A percentile compares a stretch with the other conserved stretches of the same genome.
phyloP scores from a whole-genome alignment of 257 asterid species.

The Plantago ovata region DNA sequence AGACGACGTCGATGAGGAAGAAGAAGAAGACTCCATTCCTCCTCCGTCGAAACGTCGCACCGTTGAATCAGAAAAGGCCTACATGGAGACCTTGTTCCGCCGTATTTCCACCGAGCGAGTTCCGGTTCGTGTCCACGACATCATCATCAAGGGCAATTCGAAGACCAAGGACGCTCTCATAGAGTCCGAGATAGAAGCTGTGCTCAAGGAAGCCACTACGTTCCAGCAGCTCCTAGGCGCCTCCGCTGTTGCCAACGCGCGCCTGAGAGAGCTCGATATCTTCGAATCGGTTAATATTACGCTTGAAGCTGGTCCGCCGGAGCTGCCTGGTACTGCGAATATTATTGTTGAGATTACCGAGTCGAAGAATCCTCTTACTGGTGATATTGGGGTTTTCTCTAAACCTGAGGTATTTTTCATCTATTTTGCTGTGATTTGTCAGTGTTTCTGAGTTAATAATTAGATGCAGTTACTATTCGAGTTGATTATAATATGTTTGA shows the following conservation, averaged over 20 bases:
- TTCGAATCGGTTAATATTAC: constrained; percentile 76
- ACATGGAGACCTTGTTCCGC: constrained; percentile 45
- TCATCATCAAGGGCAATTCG: constrained; percentile 75
- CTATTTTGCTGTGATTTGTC: no score
- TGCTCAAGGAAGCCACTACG: constrained; percentile 53
- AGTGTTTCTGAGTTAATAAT: no score
- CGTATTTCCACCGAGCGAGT: constrained; percentile 66
- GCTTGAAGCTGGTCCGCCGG: constrained; percentile 84
- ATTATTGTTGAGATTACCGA: constrained; percentile 75
- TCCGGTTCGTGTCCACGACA: constrained; percentile 76
- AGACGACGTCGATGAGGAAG: constrained; percentile 27
- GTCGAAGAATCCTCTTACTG: constrained; percentile 48
- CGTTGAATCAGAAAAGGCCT: constrained; percentile 40
- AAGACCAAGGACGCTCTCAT: constrained; percentile 71
- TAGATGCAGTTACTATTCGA: no score
- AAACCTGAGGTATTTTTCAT: constrained; percentile 89
- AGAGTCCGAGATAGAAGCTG: constrained; percentile 57
- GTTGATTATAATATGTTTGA: no score
- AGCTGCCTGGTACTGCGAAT: constrained; percentile 88
- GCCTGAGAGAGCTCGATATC: constrained; percentile 60
- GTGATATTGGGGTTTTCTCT: constrained; percentile 68
- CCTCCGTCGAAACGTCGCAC: constrained; percentile 36
- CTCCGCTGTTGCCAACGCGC: constrained; percentile 49
- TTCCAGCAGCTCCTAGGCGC: constrained; percentile 73
- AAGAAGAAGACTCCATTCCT: constrained; percentile 31